phyloP scores from a whole-genome alignment of 768 basidiomycete genomes.

The Phaffia australis region DNA sequence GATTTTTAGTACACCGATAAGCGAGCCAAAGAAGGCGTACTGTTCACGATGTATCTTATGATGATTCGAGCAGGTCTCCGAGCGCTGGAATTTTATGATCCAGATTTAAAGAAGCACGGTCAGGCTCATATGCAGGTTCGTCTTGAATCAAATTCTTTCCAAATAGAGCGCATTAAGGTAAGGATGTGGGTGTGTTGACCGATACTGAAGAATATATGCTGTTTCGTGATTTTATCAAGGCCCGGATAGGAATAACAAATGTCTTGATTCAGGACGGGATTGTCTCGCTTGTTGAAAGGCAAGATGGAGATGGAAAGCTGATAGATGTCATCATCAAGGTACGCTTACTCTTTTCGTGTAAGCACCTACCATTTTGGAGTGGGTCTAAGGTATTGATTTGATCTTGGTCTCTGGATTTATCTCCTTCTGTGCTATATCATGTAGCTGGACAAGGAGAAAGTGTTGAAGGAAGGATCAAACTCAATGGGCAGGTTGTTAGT shows the following conservation, averaged over 20 bases:
- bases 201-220: too few relatives aligned
- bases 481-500: constrained; percentile 64
- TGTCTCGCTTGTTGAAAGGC: constrained; percentile 58
- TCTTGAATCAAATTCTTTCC: too few relatives aligned
- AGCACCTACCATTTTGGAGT: too few relatives aligned
- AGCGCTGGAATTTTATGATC: constrained; percentile 74
- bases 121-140: constrained; percentile 42
- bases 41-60: constrained; percentile 66
- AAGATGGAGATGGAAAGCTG: constrained; percentile 49
- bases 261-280: constrained; percentile 61
- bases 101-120: constrained; percentile 66
- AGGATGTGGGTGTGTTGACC: too few relatives aligned
- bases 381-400: too few relatives aligned
- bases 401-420: neutral
- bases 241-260: constrained; percentile 71
- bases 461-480: constrained; percentile 54
- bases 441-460: constrained; percentile 61
- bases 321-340: constrained; percentile 62
- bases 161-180: too few relatives aligned
- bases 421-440: too few relatives aligned
- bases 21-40: constrained; percentile 63
- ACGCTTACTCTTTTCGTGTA: too few relatives aligned
- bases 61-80: constrained; percentile 72
- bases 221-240: constrained; percentile 51
- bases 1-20: constrained; percentile 52